phyloP scores from a whole-genome alignment of 768 basidiomycete genomes.

The Phaeotremella skinneri region DNA sequence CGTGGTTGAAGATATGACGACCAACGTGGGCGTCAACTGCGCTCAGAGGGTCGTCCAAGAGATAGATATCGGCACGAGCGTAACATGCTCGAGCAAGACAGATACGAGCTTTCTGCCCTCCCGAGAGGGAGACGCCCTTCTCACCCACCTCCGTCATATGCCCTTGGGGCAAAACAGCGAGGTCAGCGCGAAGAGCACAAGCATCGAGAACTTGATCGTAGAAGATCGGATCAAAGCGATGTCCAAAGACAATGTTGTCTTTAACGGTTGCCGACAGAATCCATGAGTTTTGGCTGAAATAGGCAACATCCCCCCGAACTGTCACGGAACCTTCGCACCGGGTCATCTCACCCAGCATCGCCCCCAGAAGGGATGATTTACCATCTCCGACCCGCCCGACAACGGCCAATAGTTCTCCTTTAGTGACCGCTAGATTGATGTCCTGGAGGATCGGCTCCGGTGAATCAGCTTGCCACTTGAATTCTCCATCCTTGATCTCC shows the following conservation, averaged over 20 bases:
- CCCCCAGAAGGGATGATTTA: slow-evolving; percentile 59
- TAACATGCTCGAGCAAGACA: slow-evolving; percentile 76
- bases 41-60: slow-evolving; percentile 87
- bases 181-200: slow-evolving; percentile 78
- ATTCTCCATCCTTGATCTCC: slow-evolving; percentile 71
- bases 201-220: slow-evolving; percentile 56
- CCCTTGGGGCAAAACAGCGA: slow-evolving; percentile 73
- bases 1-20: slow-evolving; percentile 60
- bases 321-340: slow-evolving; percentile 69
- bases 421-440: slow-evolving; percentile 69
- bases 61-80: slow-evolving; percentile 83
- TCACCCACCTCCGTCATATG: slow-evolving; percentile 58
- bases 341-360: slow-evolving; percentile 84
- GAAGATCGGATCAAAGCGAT: slow-evolving; percentile 72
- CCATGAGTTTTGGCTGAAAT: slow-evolving; percentile 87
- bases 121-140: slow-evolving; percentile 48
- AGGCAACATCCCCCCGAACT: slow-evolving; percentile 69
- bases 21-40: slow-evolving; percentile 54
- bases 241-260: slow-evolving; percentile 89
- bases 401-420: slow-evolving; percentile 80
- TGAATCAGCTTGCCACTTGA: slow-evolving; percentile 62
- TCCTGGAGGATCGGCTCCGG: slow-evolving; percentile 68
- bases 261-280: slow-evolving; percentile 80
- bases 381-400: slow-evolving; percentile 88
- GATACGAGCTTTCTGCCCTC: slow-evolving; percentile 52